phyloP scores from a whole-genome alignment of 2,329 filamentous ascomycete species.

The Neonectria sp. region DNA sequence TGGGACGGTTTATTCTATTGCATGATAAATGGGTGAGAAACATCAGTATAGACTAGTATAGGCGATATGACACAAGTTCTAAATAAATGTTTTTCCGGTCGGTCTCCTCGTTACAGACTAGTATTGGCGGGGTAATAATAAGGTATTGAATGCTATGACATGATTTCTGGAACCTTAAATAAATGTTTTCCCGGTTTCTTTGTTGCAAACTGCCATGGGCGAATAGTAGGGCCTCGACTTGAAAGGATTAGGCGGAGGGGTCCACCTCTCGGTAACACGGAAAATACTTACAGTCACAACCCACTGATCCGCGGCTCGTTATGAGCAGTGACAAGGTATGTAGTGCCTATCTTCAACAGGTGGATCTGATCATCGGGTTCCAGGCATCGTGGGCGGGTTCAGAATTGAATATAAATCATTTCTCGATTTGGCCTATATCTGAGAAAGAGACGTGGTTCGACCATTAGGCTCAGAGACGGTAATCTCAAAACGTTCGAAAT shows the following conservation, averaged over 20 bases:
- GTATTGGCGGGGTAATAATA: not conserved
- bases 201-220: not conserved
- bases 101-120: not conserved
- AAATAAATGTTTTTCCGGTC: not conserved
- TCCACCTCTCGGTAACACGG: not conserved
- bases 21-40: not conserved
- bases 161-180: not conserved
- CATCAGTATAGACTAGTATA: not conserved
- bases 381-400: not conserved
- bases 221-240: not conserved
- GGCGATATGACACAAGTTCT: not conserved
- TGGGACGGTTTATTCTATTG: not conserved
- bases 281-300: not conserved
- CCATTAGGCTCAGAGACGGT: not conserved
- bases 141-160: not conserved
- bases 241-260: not conserved
- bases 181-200: not conserved
- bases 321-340: not conserved
- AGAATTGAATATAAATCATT: not conserved
- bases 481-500: not conserved
- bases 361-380: not conserved
- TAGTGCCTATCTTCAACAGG: not conserved
- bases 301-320: not conserved
- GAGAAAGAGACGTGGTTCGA: not conserved
- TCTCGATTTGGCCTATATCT: not conserved